Evolutionary conservation across 2,329 filamentous ascomycete species (phyloP).

Genomic region (Bipolaris sorokiniana): DNA sequence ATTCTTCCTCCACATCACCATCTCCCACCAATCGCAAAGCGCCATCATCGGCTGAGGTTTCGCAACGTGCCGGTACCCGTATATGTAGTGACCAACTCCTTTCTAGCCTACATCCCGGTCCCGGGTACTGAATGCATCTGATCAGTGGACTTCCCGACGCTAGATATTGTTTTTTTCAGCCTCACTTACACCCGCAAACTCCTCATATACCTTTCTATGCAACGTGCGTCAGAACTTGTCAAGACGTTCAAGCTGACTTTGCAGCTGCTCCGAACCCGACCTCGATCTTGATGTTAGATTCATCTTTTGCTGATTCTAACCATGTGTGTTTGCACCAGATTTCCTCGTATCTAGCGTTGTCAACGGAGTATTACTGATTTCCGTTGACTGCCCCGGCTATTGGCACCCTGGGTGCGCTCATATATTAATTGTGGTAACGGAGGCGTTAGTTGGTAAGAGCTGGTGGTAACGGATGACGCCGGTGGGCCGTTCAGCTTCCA

Average conservation of each 20-base stretch:
- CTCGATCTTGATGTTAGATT: neutral
- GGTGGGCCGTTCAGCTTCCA: neutral
- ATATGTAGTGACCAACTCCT: neutral
- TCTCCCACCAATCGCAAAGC: neutral
- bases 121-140: neutral
- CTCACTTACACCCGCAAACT: neutral
- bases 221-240: neutral
- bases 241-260: neutral
- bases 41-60: slow-evolving; percentile 1
- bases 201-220: neutral
- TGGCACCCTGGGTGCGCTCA: neutral
- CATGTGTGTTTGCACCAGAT: neutral
- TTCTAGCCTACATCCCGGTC: neutral
- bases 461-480: no score
- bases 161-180: neutral
- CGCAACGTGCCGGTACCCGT: neutral
- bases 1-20: neutral
- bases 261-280: neutral
- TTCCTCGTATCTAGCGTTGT: neutral
- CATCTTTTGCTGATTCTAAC: neutral
- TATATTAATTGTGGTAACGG: neutral
- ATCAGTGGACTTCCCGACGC: slow-evolving; percentile 4
- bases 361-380: neutral
- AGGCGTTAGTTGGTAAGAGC: neutral
- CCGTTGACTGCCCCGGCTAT: neutral